Percentiles rank a stretch among this genome's conserved stretches.
Conservation (phyloP, 75 land plant genomes). For the Sequoiadendron giganteum region DNA sequence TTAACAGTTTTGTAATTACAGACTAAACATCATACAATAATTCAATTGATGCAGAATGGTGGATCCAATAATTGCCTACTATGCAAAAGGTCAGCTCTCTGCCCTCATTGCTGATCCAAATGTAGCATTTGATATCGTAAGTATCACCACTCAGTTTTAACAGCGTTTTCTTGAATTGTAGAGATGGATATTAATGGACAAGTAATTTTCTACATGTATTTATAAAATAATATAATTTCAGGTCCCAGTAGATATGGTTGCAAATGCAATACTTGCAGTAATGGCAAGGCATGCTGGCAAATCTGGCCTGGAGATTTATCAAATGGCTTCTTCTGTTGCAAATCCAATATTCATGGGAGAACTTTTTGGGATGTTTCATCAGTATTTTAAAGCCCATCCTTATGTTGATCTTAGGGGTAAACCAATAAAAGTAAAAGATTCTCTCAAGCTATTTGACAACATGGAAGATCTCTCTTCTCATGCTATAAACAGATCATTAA, state of each 20-base stretch:
- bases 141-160: slow-evolving; percentile 1
- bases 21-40: neutral
- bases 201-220: neutral
- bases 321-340: slow-evolving; percentile 76
- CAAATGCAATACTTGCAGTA: slow-evolving; percentile 82
- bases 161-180: neutral
- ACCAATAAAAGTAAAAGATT: slow-evolving; percentile 34
- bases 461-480: slow-evolving; percentile 56
- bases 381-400: slow-evolving; percentile 65
- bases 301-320: slow-evolving; percentile 59
- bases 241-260: slow-evolving; percentile 97
- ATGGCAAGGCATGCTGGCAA: slow-evolving; percentile 72
- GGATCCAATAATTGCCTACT: slow-evolving; percentile 77
- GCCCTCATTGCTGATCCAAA: slow-evolving; percentile 71
- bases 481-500: slow-evolving; percentile 15
- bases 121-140: slow-evolving; percentile 82
- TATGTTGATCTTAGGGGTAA: slow-evolving; percentile 58
- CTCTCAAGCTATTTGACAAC: slow-evolving; percentile 24
- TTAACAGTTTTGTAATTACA: too few relatives aligned
- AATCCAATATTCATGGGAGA: slow-evolving; percentile 66
- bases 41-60: slow-evolving; percentile 63
- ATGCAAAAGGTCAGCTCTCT: slow-evolving; percentile 86
- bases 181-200: neutral
- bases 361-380: slow-evolving; percentile 41
- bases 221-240: slow-evolving; percentile 12